A percentile compares a stretch with the other conserved stretches of the same genome.
Conservation (phyloP, 257 asterid genomes). For the Primulina tabacum region DNA sequence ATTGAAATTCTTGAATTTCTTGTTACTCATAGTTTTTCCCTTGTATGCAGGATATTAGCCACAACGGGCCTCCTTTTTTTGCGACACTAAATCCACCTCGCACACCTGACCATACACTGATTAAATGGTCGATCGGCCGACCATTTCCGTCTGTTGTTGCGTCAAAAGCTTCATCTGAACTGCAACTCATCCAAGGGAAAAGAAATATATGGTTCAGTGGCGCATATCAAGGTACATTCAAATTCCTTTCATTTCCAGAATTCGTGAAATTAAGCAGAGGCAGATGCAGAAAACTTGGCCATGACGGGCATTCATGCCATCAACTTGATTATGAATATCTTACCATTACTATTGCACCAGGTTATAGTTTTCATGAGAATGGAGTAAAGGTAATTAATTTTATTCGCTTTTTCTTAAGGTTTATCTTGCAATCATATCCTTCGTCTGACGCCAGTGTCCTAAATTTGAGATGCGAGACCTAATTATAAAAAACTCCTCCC, state of each 20-base stretch:
- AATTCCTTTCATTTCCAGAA: neutral
- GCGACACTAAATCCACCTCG: slow-evolving; percentile 85
- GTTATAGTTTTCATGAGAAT: slow-evolving; percentile 78
- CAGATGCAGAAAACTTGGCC: neutral
- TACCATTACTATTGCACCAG: slow-evolving; percentile 23
- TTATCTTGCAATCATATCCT: no score
- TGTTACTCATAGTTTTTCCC: no score
- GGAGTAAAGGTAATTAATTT: slow-evolving; percentile 59
- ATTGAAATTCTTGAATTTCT: no score
- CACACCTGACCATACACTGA: slow-evolving; percentile 54
- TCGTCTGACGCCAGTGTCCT: no score
- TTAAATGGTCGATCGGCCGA: slow-evolving; percentile 85
- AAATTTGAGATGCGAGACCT: no score
- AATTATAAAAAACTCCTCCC: no score
- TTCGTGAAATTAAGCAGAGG: neutral
- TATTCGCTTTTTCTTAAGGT: neutral
- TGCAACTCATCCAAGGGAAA: slow-evolving; percentile 73
- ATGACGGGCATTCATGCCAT: neutral
- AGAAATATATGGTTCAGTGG: slow-evolving; percentile 93
- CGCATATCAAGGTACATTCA: slow-evolving; percentile 76
- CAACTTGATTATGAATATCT: no score
- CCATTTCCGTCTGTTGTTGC: slow-evolving; percentile 96
- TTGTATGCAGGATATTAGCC: slow-evolving; percentile 56
- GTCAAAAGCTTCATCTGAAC: slow-evolving; percentile 66
- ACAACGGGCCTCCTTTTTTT: slow-evolving; percentile 54